Conservation (phyloP, 2,329 filamentous ascomycete genomes). For the Chaetomium strumarium region DNA sequence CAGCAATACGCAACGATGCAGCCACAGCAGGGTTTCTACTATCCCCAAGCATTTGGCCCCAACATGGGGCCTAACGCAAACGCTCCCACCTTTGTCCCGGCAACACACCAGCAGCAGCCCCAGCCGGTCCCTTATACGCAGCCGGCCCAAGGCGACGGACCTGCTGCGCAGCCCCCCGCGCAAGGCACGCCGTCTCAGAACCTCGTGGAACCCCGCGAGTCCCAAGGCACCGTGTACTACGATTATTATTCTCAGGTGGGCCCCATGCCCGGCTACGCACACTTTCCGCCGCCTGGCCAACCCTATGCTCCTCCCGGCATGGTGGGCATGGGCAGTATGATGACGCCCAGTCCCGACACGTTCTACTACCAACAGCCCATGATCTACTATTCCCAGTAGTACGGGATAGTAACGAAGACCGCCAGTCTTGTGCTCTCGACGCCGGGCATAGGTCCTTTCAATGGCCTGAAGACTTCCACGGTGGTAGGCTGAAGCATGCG, state of each 20-base stretch:
- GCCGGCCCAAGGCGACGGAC: constrained; percentile 36
- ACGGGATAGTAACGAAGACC: constrained; percentile 10
- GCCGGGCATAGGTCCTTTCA: no score
- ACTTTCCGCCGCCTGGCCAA: constrained; percentile 25
- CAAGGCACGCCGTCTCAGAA: constrained; percentile 47
- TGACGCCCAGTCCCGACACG: constrained; percentile 59
- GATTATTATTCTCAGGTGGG: constrained; percentile 70
- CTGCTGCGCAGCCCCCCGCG: constrained; percentile 32
- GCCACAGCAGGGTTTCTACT: constrained; percentile 61
- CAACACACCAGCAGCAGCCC: constrained; percentile 45
- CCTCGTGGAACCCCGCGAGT: constrained; percentile 68
- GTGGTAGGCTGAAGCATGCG: no score
- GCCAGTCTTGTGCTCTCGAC: not conserved
- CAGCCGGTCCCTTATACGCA: constrained; percentile 38
- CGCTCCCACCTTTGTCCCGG: constrained; percentile 53
- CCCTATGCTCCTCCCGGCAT: constrained; percentile 44
- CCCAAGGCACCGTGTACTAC: constrained; percentile 95
- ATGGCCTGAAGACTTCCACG: no score
- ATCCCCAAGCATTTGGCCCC: constrained; percentile 48
- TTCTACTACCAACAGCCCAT: constrained; percentile 66
- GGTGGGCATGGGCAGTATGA: constrained; percentile 68
- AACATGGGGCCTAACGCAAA: constrained; percentile 34
- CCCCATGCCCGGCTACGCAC: not conserved
- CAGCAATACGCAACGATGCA: constrained; percentile 54
- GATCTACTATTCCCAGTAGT: constrained; percentile 57